Conservation (phyloP, 2,329 filamentous ascomycete genomes). For the Xylariomycetidae sp. region DNA sequence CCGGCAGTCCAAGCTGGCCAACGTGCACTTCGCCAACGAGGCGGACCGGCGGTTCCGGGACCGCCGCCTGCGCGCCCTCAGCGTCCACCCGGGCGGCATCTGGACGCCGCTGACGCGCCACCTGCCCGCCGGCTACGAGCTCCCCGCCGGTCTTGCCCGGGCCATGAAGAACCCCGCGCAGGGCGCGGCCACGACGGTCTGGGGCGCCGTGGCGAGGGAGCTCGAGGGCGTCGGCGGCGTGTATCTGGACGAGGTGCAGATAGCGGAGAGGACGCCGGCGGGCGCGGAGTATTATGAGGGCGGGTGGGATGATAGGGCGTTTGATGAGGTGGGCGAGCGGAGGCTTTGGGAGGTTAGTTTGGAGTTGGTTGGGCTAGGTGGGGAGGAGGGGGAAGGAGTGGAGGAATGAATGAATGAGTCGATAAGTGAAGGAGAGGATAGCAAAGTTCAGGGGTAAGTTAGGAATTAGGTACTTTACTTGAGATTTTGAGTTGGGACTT, state of each 20-base stretch:
- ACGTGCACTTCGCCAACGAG: neutral
- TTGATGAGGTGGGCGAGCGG: conserved; percentile 7
- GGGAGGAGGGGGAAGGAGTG: too few species aligned
- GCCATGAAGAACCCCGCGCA: conserved; percentile 32
- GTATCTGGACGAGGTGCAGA: conserved; percentile 35
- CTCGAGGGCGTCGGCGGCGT: conserved; percentile 37
- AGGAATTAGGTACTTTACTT: too few species aligned
- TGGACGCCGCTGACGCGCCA: conserved; percentile 28
- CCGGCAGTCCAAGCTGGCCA: neutral
- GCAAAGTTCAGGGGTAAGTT: too few species aligned
- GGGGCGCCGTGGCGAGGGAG: conserved; percentile 33
- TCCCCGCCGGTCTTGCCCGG: conserved; percentile 1
- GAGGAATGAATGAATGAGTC: too few species aligned
- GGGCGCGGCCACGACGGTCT: conserved; percentile 41
- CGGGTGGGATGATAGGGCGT: conserved; percentile 7
- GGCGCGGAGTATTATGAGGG: conserved; percentile 2
- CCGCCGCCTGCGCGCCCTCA: neutral
- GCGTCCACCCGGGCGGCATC: neutral
- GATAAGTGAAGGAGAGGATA: too few species aligned
- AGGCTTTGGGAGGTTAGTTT: conserved; percentile 10
- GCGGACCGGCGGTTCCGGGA: neutral
- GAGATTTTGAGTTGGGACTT: too few species aligned
- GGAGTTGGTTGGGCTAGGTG: conserved; percentile 4
- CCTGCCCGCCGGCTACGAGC: conserved; percentile 10
- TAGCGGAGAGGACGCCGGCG: conserved; percentile 3